Evolutionary conservation across 2,329 filamentous ascomycete genomes (phyloP).

Genomic region (Xylaria sp.): DNA sequence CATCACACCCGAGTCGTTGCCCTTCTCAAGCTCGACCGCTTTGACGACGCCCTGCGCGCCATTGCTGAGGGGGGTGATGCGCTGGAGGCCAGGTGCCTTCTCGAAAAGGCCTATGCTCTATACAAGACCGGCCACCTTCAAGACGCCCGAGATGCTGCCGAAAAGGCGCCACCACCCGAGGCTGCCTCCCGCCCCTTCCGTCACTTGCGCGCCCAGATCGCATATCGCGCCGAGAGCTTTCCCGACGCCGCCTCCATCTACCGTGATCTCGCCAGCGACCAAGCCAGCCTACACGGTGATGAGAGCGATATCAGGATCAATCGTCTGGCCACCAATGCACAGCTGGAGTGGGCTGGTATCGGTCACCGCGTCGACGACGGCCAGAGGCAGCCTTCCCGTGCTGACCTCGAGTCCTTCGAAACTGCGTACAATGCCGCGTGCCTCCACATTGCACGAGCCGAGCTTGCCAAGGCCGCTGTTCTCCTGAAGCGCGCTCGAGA

Average conservation of each 20-base stretch:
- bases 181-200: slow-evolving; percentile 50
- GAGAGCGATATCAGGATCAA: slow-evolving; percentile 83
- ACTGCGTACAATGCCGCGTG: slow-evolving; percentile 85
- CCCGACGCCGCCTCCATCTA: slow-evolving; percentile 72
- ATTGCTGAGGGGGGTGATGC: slow-evolving; percentile 71
- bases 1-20: slow-evolving; percentile 78
- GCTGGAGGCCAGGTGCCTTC: slow-evolving; percentile 67
- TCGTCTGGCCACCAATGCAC: slow-evolving; percentile 74
- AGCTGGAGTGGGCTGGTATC: slow-evolving; percentile 74
- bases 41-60: slow-evolving; percentile 77
- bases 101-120: slow-evolving; percentile 83
- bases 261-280: slow-evolving; percentile 60
- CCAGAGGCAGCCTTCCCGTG: slow-evolving; percentile 65
- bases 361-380: slow-evolving; percentile 60
- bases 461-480: slow-evolving; percentile 70
- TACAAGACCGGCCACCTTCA: slow-evolving; percentile 79
- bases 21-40: slow-evolving; percentile 83
- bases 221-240: slow-evolving; percentile 81
- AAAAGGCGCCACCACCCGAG: slow-evolving; percentile 45
- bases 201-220: slow-evolving; percentile 72
- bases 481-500: slow-evolving; percentile 76
- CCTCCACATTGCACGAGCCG: slow-evolving; percentile 74
- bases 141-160: slow-evolving; percentile 64
- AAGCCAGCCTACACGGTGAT: slow-evolving; percentile 63
- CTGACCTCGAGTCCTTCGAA: slow-evolving; percentile 80